A percentile compares a stretch with the other conserved stretches of the same genome.
Conservation (phyloP, 2,329 filamentous ascomycete genomes). For the Byssoonygena ceratinophila region DNA sequence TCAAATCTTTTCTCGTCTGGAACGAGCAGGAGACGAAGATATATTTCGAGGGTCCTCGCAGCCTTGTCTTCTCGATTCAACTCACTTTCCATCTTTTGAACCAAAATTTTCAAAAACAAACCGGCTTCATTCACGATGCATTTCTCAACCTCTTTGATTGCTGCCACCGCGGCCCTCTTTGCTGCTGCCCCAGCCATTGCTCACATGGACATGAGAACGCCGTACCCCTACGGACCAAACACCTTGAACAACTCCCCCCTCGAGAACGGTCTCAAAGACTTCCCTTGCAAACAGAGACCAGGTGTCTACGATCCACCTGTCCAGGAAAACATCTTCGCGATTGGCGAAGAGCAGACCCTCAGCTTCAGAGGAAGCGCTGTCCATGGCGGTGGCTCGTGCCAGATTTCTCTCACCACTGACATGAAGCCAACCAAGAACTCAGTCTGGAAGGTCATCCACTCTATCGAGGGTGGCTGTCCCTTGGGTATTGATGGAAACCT, state of each 20-base stretch:
- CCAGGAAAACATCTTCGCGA: slow-evolving; percentile 50
- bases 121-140: slow-evolving; percentile 21
- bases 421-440: slow-evolving; percentile 53
- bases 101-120: not conserved
- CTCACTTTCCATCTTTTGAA: not conserved
- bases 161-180: slow-evolving; percentile 10
- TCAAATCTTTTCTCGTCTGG: slow-evolving; percentile 8
- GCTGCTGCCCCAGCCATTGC: slow-evolving; percentile 48
- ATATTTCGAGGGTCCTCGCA: slow-evolving; percentile 2
- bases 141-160: slow-evolving; percentile 20
- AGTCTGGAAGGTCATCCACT: slow-evolving; percentile 81
- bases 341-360: slow-evolving; percentile 54
- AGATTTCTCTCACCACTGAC: slow-evolving; percentile 77
- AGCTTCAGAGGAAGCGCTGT: slow-evolving; percentile 60
- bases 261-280: slow-evolving; percentile 50
- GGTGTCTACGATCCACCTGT: slow-evolving; percentile 34
- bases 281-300: slow-evolving; percentile 66
- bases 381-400: slow-evolving; percentile 88
- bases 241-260: slow-evolving; percentile 57
- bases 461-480: slow-evolving; percentile 76
- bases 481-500: slow-evolving; percentile 51
- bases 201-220: slow-evolving; percentile 65
- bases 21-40: slow-evolving; percentile 7
- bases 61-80: not conserved
- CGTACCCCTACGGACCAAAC: slow-evolving; percentile 50